Evolutionary conservation across 768 basidiomycete species (phyloP).

Genomic region (Panaeolus cyanescens): DNA sequence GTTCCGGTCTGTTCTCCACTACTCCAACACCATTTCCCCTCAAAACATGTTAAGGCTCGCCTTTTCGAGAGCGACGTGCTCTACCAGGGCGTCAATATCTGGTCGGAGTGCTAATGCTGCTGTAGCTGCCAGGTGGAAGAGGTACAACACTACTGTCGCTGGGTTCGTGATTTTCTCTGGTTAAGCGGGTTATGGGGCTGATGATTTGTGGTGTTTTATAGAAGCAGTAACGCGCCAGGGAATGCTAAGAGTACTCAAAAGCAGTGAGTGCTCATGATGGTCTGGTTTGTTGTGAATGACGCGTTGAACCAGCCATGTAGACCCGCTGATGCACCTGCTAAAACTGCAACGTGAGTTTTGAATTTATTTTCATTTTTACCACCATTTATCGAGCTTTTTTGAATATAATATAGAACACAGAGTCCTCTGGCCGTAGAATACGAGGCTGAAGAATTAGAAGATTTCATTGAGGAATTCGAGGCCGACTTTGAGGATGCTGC

Average conservation of each 20-base stretch:
- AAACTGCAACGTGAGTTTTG: background rate
- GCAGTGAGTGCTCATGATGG: background rate
- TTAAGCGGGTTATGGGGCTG: background rate
- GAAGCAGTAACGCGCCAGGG: background rate
- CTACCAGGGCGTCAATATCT: background rate
- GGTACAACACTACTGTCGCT: background rate
- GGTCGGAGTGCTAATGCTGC: background rate
- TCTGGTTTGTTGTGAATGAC: background rate
- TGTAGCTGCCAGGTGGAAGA: background rate
- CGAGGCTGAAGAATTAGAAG: background rate
- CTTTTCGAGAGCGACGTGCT: background rate
- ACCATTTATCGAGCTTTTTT: background rate
- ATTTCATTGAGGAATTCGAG: background rate
- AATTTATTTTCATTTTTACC: background rate
- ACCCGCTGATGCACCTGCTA: background rate
- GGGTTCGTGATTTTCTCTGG: background rate
- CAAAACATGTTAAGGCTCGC: background rate
- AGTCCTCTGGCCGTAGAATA: background rate
- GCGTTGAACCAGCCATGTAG: background rate
- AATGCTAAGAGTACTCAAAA: background rate
- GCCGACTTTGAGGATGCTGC: background rate
- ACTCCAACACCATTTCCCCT: background rate
- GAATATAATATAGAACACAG: constrained; percentile 1
- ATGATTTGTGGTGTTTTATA: background rate
- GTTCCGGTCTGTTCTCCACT: background rate